These are phyloP conservation scores for Vitis cinerea DNA, from an alignment of 164 flowering plant species.

Conservation along the genomic window DNA sequence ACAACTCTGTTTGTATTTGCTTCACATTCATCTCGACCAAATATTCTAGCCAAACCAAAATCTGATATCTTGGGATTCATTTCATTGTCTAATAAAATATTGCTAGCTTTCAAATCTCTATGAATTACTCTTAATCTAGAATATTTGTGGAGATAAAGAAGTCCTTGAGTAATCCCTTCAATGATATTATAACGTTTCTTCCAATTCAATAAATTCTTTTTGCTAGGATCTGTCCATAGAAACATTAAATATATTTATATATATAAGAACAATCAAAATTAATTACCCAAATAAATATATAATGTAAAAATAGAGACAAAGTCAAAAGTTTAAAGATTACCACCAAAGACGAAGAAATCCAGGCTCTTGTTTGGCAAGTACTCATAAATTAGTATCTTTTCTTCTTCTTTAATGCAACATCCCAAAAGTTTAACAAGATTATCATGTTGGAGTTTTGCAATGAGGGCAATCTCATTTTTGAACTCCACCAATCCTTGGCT, in stretches of 20 bases:
- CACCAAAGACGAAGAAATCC: constrained; percentile 26
- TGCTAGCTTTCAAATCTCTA: constrained; percentile 6
- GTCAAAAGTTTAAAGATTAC: neutral
- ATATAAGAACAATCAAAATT: neutral
- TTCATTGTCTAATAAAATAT: constrained; percentile 26
- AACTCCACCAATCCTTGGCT: constrained; percentile 35
- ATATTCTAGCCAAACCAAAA: constrained; percentile 42
- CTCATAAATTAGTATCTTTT: constrained; percentile 26
- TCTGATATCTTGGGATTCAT: constrained; percentile 38
- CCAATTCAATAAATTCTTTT: constrained; percentile 24
- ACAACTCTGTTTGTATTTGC: constrained; percentile 35
- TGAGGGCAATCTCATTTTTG: constrained; percentile 27
- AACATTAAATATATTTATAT: neutral
- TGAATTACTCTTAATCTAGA: constrained; percentile 33
- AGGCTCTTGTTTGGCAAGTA: constrained; percentile 34
- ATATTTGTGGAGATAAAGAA: constrained; percentile 36
- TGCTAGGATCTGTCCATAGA: constrained; percentile 6
- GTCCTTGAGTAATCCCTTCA: constrained; percentile 36
- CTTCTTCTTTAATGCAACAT: constrained; percentile 25
- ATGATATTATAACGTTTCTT: constrained; percentile 24
- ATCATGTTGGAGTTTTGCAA: constrained; percentile 36
- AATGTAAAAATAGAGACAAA: neutral
- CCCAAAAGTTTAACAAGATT: constrained; percentile 35
- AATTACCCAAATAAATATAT: neutral
- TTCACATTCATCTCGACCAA: constrained; percentile 18